phyloP scores from a whole-genome alignment of 352 stramenopile genomes.

The Globisporangium nagaii region DNA sequence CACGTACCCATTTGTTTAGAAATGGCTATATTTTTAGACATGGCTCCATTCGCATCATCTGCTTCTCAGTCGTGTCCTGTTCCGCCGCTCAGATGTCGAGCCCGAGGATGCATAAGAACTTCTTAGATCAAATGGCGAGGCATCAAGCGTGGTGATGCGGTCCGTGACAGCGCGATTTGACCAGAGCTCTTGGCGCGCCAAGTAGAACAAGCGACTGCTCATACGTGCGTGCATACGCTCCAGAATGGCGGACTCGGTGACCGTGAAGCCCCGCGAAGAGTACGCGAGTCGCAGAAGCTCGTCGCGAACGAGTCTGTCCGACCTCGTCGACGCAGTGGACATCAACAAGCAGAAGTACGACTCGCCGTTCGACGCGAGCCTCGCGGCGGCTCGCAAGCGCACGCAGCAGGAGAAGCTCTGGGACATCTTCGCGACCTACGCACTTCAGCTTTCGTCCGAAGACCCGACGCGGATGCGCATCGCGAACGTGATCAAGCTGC shows the following conservation, averaged over 20 bases:
- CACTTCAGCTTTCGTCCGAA: slow-evolving; percentile 69
- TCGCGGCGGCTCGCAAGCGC: slow-evolving; percentile 41
- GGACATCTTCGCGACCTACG: slow-evolving; percentile 75
- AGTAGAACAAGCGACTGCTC: too few relatives aligned
- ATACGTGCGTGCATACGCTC: neutral
- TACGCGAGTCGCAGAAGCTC: slow-evolving; percentile 4
- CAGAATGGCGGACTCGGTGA: slow-evolving; percentile 4
- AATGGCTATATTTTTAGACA: slow-evolving; percentile 1
- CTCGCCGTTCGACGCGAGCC: slow-evolving; percentile 60
- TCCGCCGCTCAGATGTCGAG: neutral
- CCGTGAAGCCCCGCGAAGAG: slow-evolving; percentile 7
- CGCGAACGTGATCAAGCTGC: slow-evolving; percentile 59
- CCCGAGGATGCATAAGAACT: slow-evolving; percentile 1
- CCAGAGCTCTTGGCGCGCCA: neutral
- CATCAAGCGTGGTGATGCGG: too few relatives aligned
- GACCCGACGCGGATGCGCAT: slow-evolving; percentile 70
- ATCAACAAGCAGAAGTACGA: slow-evolving; percentile 41
- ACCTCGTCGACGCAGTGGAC: slow-evolving; percentile 4
- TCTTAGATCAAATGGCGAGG: too few relatives aligned
- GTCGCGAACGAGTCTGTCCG: neutral
- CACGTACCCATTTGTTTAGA: too few relatives aligned
- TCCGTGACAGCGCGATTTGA: neutral
- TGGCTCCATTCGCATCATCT: slow-evolving; percentile 1
- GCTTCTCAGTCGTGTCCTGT: neutral
- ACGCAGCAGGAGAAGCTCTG: slow-evolving; percentile 70